Evolutionary conservation across 2,329 filamentous ascomycete genomes (phyloP), one percentile per base, ranked within the genome.

Genomic region (Anisogramma anomala): DNA sequence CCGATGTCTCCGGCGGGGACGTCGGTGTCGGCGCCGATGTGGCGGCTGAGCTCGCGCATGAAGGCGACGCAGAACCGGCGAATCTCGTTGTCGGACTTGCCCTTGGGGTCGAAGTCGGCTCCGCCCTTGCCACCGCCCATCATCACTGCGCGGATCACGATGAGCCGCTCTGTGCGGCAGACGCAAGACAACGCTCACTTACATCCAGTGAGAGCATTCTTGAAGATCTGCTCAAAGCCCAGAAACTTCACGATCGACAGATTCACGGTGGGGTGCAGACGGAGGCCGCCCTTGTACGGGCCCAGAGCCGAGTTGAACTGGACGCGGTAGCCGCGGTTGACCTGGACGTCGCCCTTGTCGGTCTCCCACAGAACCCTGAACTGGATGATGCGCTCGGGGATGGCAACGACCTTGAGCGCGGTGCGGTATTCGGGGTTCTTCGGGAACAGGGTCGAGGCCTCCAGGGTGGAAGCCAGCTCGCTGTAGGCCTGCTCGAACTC

Each of bases 401-500:
- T 79, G 53, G 89, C 79, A 60, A 81, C 81, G 54, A 98, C 79
- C 59, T 83, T 72, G 54, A 96, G 82, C 45, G 89, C 91, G 55
- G 79, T 93, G 66, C 79, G 81, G 79, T 91, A 95, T 66, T 95
- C 87, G 53, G 89, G 91, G 69, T 93, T 79, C 71, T 94, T 82
- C 64, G 88, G 62, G 74, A 96, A 96, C 52, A 98, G 82, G 49
- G 80, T 79, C 66, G 83, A 91, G 73, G 88, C 79, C 70, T 96
- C 87, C 60, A 98, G 85, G 48, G 88, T 94, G 59, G 83, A 91
- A 64, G 74, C 84, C 53, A 98, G 84, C 77, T 98, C 89, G 65
- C 87, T 85, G 78, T 94, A 94, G 59, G 89, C 89, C 77, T 96
- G 89, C 79, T 95, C 80, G 71, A 96, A 96, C 72, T 98, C 89